A percentile compares a stretch with the other conserved stretches of the same genome.
Conservation (phyloP, 495 filamentous ascomycete species). For the Talaromyces borbonicus region DNA sequence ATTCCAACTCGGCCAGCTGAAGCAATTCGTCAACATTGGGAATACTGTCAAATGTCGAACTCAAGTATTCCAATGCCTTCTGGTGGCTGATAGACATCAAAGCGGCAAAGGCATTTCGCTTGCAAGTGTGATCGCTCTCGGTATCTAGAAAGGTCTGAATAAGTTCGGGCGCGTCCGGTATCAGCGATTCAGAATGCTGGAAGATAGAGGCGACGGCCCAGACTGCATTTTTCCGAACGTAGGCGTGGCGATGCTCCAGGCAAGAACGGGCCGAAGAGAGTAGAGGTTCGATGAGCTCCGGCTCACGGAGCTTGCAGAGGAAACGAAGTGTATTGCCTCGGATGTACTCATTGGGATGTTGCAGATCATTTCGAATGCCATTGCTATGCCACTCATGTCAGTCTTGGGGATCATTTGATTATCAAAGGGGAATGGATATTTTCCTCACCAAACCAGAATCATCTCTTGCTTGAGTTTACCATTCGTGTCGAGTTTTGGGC, state of each 20-base stretch:
- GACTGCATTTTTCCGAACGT: conserved; percentile 96
- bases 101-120: conserved; percentile 94
- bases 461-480: conserved; percentile 99
- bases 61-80: conserved; percentile 82
- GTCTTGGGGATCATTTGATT: neutral
- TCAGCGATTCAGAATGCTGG: conserved; percentile 81
- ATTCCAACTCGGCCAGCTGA: conserved; percentile 89
- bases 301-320: conserved; percentile 89
- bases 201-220: conserved; percentile 91
- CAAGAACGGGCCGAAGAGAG: conserved; percentile 85
- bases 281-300: conserved; percentile 92
- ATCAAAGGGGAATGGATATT: neutral
- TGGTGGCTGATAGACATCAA: conserved; percentile 86
- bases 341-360: conserved; percentile 97
- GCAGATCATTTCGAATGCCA: conserved; percentile 93
- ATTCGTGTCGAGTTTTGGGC: conserved; percentile 80
- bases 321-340: conserved; percentile 94
- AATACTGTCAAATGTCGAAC: conserved; percentile 85
- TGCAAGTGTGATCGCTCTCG: conserved; percentile 93
- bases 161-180: conserved; percentile 92
- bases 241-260: conserved; percentile 91
- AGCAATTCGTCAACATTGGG: conserved; percentile 89
- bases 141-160: conserved; percentile 81
- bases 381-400: conserved; percentile 48
- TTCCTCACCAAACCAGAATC: conserved; percentile 91